A percentile compares a stretch with the other conserved stretches of the same genome.
These are phyloP conservation scores for Amanita inopinata DNA, from an alignment of 768 basidiomycete species.

Conservation along the genomic window DNA sequence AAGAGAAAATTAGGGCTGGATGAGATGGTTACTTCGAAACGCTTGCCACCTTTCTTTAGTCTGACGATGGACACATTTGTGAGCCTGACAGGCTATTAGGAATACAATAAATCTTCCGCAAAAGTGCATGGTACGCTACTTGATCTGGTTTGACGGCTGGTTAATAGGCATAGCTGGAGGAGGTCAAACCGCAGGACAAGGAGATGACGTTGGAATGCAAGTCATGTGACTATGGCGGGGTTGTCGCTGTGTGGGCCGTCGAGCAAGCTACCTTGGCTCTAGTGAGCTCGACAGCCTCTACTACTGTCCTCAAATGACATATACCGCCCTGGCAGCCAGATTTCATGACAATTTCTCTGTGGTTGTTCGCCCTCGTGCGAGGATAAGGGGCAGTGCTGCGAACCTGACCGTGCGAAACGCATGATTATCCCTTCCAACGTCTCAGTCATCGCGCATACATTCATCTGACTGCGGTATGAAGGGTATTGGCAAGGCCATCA, in stretches of 20 bases:
- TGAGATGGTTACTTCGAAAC: constrained; percentile 67
- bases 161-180: constrained; percentile 44
- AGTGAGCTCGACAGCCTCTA: no score
- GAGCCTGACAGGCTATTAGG: constrained; percentile 41
- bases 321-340: no score
- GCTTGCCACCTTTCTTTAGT: constrained; percentile 93
- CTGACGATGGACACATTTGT: constrained; percentile 97
- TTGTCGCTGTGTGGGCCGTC: no score
- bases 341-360: no score
- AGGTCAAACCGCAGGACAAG: not conserved
- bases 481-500: constrained; percentile 70
- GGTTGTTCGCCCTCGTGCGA: no score
- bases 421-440: not conserved
- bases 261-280: no score
- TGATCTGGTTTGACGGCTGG: constrained; percentile 87
- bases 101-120: no score
- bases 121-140: constrained; percentile 32
- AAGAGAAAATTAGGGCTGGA: not conserved
- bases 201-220: no score
- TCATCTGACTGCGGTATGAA: constrained; percentile 48
- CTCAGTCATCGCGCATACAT: not conserved
- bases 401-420: not conserved
- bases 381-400: constrained; percentile 7
- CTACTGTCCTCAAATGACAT: no score
- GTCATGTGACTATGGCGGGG: no score